Base-by-base conservation (phyloP, 257 asterid genomes). In the Ilex aquifolium region DNA sequence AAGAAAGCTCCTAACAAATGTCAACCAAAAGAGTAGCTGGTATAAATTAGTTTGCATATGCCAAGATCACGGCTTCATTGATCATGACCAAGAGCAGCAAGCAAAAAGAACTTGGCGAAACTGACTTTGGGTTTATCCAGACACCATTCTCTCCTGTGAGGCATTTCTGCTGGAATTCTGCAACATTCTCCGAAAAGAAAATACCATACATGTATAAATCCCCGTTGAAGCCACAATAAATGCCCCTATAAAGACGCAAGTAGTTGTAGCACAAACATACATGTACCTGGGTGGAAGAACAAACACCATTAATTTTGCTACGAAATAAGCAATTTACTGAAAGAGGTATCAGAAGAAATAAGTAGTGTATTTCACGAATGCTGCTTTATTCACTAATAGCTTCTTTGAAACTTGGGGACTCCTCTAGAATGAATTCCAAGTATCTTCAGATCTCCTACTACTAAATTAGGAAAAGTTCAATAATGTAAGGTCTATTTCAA, bases 191-290 rank as follows among this genome's bases (percentile, higher is more conserved):
- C 89, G 79, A 6, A 3, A 64, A 56, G 69, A 58, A 64, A 82
- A 62, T 31, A 75, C 94, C 51, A 42, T 44, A 56, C 57, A 68
- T 3, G 79, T 65, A 54, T 86, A 91, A 29, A 85, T 50, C 59
- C 73, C 60, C 15, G 88, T 69, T 31, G 70, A 55, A 46, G 88
- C 88, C 76, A 86, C 73, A 32, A 78, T 5, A 9, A 83, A 74
- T 44, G 76, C 88, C 29, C 96, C 95, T 54, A 86, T 32, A 56
- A 69, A 82, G 55, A 88, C 88, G 49, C 95, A 86, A 16, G 53
- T 81, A 1, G 98, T 91, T 4, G 92, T 83, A 32, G 96, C 95
- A 71, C 91, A 88, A 39, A 84, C 82, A 48, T 91, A 91, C 53
- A 91, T 59, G 74, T 86, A 91, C 96, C 98, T 91, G 86, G 2